Base-by-base conservation (phyloP, 2,329 filamentous ascomycete species). In the Trichoderma pleuroti region DNA sequence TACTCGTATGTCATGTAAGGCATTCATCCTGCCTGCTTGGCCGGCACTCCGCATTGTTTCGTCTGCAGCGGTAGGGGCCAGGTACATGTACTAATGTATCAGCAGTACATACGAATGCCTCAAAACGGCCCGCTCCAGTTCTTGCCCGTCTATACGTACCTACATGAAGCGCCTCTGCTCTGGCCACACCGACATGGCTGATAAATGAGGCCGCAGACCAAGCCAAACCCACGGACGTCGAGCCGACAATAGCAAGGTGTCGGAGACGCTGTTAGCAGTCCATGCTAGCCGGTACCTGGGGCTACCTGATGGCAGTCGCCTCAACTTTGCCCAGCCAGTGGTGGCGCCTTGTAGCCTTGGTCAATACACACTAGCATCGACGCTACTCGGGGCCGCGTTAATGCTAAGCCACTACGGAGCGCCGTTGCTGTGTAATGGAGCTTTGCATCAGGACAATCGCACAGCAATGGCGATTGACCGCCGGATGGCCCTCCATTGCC, bases 361-460 rank as follows among this genome's bases (percentile, higher is more conserved):
- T 61, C 56, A 34, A 60, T 28, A 34, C 21, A 46, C 65, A 68
- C 65, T 68, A 68, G 65, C 65, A 68, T 68, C 65, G 65, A 61
- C 65, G 65, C 65, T 68, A 68, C 65, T 52, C 16, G 34, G 14
- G 14, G 54, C 16, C 28, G 36, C 64, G 54, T 46, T 52, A 30
- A 49, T 60, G 65, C 54, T 68, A n/a, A 60, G 65, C 54, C 65
- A 59, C 32, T 42, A 46, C 36, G 56, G 54, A 52, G 54, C 8
- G 36, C 36, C 52, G 30, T 39, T 60, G n/a, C 62, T 30, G 30
- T 21, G 52, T 18, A 67, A 68, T 49, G 64, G 34, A 59, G 52
- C 46, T 30, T 21, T 21, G 18, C 46, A 42, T 28, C 34, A 28
- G 54, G 14, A 67, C 54, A 49, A 59, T 59, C 54, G 36, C 5